These are phyloP conservation scores for Phytophthora citrophthora DNA, from an alignment of 352 stramenopile genomes.

Conservation along the genomic window DNA sequence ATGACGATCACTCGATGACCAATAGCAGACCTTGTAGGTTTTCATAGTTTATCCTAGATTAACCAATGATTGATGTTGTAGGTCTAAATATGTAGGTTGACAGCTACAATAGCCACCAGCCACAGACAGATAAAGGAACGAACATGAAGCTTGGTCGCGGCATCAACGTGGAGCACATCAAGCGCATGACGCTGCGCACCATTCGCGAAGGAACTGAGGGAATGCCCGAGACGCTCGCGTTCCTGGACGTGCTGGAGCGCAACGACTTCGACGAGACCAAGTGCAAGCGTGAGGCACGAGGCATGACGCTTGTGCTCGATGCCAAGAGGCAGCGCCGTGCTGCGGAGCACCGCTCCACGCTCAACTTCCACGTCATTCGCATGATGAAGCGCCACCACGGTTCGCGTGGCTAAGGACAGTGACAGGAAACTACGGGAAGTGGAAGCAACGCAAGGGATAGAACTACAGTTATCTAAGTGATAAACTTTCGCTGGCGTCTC, in stretches of 20 bases:
- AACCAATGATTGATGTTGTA: no score
- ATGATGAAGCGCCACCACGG: conserved; percentile 83
- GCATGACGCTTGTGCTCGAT: conserved; percentile 82
- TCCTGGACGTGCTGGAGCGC: conserved; percentile 81
- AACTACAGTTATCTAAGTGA: conserved; percentile 18
- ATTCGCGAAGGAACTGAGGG: conserved; percentile 81
- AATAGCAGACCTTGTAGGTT: neutral
- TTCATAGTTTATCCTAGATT: no score
- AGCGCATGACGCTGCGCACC: conserved; percentile 91
- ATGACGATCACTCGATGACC: conserved; percentile 1
- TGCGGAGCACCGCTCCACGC: conserved; percentile 79
- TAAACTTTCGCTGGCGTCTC: conserved; percentile 23
- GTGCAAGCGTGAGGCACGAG: conserved; percentile 83
- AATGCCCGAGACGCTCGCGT: conserved; percentile 81
- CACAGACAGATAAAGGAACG: conserved; percentile 15
- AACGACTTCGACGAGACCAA: conserved; percentile 87
- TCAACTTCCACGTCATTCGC: conserved; percentile 90
- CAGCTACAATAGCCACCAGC: conserved; percentile 1
- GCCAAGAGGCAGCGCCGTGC: conserved; percentile 67
- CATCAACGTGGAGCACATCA: conserved; percentile 89
- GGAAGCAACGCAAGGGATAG: neutral
- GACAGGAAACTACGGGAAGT: conserved; percentile 4
- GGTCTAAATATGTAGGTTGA: no score
- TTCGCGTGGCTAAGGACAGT: conserved; percentile 23
- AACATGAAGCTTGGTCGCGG: conserved; percentile 80